Percentiles rank a stretch among this genome's conserved stretches.
These are phyloP conservation scores for Brasilioporus rufonigricans DNA, from an alignment of 768 basidiomycete species.

Conservation along the genomic window DNA sequence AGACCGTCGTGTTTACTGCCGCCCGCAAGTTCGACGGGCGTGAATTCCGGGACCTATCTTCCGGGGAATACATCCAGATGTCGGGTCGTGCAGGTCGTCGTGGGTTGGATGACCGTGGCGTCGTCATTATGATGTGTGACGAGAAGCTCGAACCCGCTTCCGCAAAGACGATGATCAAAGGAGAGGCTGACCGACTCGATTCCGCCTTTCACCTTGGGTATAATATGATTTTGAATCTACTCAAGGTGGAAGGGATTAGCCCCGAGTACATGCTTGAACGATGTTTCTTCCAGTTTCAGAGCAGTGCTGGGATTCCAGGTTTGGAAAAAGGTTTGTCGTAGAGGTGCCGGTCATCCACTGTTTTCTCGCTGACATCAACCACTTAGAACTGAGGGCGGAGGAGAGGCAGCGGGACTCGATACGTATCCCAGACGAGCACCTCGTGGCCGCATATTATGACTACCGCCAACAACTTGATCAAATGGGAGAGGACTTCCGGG, in stretches of 20 bases:
- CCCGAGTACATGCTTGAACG: constrained; percentile 98
- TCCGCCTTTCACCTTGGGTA: constrained; percentile 99
- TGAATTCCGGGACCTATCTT: constrained; percentile 90
- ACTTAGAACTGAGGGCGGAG: constrained; percentile 67
- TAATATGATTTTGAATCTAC: constrained; percentile 97
- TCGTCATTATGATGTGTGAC: constrained; percentile 99
- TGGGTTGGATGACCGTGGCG: constrained; percentile 96
- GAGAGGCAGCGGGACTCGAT: constrained; percentile 64
- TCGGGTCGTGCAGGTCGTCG: constrained; percentile 96
- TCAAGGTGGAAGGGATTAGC: constrained; percentile 97
- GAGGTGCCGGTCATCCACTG: background rate
- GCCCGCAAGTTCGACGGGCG: constrained; percentile 95
- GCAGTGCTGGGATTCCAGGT: constrained; percentile 82
- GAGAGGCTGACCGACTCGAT: constrained; percentile 93
- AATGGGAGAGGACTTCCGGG: constrained; percentile 82
- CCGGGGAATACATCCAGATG: constrained; percentile 99
- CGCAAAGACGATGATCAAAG: constrained; percentile 97
- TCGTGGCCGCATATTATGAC: constrained; percentile 89
- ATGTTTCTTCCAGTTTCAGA: constrained; percentile 99
- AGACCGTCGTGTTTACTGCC: constrained; percentile 96
- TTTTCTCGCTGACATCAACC: constrained; percentile 6
- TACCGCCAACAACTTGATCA: constrained; percentile 91
- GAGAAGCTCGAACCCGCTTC: constrained; percentile 92
- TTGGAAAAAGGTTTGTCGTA: constrained; percentile 71
- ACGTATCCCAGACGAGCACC: constrained; percentile 78